Evolutionary conservation across 805 yeast species (phyloP).

Genomic region (Saturnispora hagleri): DNA sequence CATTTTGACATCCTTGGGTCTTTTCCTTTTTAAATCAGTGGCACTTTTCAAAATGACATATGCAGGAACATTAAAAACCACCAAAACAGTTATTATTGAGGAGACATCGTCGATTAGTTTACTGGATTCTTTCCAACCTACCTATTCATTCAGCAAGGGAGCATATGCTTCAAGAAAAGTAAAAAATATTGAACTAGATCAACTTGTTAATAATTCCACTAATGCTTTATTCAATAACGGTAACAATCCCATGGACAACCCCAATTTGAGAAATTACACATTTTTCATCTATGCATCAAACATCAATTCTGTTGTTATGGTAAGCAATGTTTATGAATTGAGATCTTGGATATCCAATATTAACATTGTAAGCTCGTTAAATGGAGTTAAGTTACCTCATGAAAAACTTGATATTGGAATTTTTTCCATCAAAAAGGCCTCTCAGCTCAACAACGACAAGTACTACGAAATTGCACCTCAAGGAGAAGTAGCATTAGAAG

Average conservation of each 20-base stretch:
- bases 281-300: conserved; percentile 35
- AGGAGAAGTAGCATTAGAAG: conserved; percentile 21
- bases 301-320: conserved; percentile 33
- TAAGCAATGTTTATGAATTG: conserved; percentile 37
- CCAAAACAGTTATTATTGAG: conserved; percentile 23
- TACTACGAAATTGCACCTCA: conserved; percentile 17
- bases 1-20: conserved; percentile 41
- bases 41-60: conserved; percentile 28
- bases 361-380: conserved; percentile 40
- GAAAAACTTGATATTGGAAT: conserved; percentile 20
- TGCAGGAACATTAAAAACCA: conserved; percentile 10
- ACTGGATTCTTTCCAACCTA: conserved; percentile 21
- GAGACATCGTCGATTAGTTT: conserved; percentile 17
- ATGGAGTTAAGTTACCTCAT: conserved; percentile 22
- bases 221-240: not conserved
- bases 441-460: not conserved
- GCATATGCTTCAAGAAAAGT: conserved; percentile 24
- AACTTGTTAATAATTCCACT: conserved; percentile 11
- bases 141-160: conserved; percentile 18
- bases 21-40: conserved; percentile 36
- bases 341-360: conserved; percentile 52
- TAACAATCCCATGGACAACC: not conserved
- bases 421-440: conserved; percentile 21
- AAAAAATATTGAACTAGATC: conserved; percentile 20
- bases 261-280: conserved; percentile 16